A percentile compares a stretch with the other conserved stretches of the same genome.
phyloP scores from a whole-genome alignment of 1,139 yeast genomes.

The Taiozyma sp. region DNA sequence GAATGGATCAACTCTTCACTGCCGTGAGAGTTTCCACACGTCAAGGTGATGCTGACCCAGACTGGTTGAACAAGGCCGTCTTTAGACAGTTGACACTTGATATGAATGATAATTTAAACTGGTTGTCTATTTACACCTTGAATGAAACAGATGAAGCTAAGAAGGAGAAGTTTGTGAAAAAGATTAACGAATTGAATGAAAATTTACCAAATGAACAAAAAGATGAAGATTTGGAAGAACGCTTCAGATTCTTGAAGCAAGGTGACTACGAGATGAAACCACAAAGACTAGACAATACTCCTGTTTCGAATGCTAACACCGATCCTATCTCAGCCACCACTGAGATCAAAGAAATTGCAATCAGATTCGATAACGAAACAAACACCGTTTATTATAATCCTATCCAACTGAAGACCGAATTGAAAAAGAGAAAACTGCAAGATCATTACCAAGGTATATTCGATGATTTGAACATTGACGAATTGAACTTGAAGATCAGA shows the following conservation, averaged over 20 bases:
- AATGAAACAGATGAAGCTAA: constrained; percentile 46
- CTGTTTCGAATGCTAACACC: constrained; percentile 6
- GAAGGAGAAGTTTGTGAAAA: constrained; percentile 24
- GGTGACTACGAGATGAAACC: constrained; percentile 78
- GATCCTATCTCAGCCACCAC: constrained; percentile 28
- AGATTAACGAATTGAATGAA: constrained; percentile 37
- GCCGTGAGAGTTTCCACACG: constrained; percentile 52
- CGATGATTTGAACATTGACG: constrained; percentile 47
- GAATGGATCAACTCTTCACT: constrained; percentile 74
- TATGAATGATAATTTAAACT: constrained; percentile 49
- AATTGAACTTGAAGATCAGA: constrained; percentile 57
- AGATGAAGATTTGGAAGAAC: constrained; percentile 38
- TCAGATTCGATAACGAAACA: constrained; percentile 48
- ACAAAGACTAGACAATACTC: constrained; percentile 11
- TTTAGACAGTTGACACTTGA: constrained; percentile 74
- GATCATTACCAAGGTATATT: constrained; percentile 46
- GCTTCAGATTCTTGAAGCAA: constrained; percentile 54
- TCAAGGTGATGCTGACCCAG: constrained; percentile 2
- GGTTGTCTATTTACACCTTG: constrained; percentile 70
- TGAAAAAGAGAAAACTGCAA: constrained; percentile 77
- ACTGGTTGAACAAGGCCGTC: constrained; percentile 54
- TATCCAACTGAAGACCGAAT: constrained; percentile 68
- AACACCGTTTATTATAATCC: constrained; percentile 74
- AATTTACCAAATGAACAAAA: constrained; percentile 40
- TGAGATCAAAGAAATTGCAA: constrained; percentile 51